Base-by-base conservation (phyloP, 176 grass and related monocot genomes). In the Thinopyrum elongatum region DNA sequence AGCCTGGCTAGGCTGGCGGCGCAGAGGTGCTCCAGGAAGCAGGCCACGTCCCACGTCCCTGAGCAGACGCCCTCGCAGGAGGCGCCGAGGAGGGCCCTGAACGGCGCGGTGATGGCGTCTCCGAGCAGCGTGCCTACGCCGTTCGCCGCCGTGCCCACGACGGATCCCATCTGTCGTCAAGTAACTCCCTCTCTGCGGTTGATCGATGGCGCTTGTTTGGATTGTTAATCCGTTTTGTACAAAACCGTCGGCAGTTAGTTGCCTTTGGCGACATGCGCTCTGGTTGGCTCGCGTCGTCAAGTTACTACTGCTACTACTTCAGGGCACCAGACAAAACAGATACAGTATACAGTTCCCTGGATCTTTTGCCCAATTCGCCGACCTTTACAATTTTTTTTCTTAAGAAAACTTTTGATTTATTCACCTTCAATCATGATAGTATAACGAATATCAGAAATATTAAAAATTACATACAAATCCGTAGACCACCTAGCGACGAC, bases 1-100 rank as follows among this genome's bases (percentile, higher is more conserved):
- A 97, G 67, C 80, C 64, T 94, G 59, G 59, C 29, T 1, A 97
- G 6, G 62, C 81, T 97, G 8, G 78, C 82, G 55, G 87, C 4
- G 67, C 92, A 94, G 13, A 90, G 3, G 83, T 97, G 74, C 80
- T 94, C 86, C 26, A 97, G 30, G 80, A 92, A 94, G 94, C 92
- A 94, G 22, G 5, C 42, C 46, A 87, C 68, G 57, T 97, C 92
- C 90, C 90, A 94, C 17, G 77, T 85, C 76, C 94, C 92, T 1
- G 89, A 79, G 33, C 95, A 97, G 55, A 94, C 78, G 19, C 51
- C 73, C 28, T 86, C 67, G 77, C 77, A 86, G 23, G 85, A 73
- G 0, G 8, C 15, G 74, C 80, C 16, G 36, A 70, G 46, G 51
- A 51, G 0, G 2, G 2, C 1, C 27, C 7, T 63, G 64, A 88